phyloP scores from a whole-genome alignment of 202 grass and related monocot species.

The Carex arenaria region DNA sequence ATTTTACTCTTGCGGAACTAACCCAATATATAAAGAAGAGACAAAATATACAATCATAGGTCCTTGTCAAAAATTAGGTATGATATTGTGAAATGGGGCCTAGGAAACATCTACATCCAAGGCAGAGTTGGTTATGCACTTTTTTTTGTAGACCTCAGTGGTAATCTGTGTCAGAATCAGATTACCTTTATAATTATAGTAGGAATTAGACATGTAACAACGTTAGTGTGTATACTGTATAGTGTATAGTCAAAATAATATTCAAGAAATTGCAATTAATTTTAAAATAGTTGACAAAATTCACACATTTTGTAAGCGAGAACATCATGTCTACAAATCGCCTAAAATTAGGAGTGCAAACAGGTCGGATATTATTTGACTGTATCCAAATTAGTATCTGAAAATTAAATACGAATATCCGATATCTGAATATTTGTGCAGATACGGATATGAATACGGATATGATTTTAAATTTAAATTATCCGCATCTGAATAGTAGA shows the following conservation, averaged over 20 bases:
- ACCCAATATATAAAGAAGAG: no score
- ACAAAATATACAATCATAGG: neutral
- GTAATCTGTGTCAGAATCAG: neutral
- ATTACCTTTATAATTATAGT: neutral
- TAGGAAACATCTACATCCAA: neutral
- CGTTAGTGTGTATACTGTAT: neutral
- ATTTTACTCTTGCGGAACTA: no score
- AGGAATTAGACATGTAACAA: neutral
- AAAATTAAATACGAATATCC: no score
- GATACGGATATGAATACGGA: no score
- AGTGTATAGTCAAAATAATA: neutral
- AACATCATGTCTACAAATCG: neutral
- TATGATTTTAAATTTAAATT: no score
- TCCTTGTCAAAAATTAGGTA: neutral
- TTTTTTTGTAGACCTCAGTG: neutral
- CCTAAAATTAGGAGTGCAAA: no score
- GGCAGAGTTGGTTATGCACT: neutral
- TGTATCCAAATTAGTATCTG: no score
- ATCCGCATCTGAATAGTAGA: no score
- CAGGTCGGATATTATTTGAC: no score
- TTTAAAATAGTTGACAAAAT: neutral
- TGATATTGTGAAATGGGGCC: neutral
- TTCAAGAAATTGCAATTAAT: neutral
- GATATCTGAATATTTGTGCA: no score
- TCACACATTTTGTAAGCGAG: neutral